These are phyloP conservation scores for Trichophyton equinum DNA, from an alignment of 2,329 filamentous ascomycete species.

Conservation along the genomic window DNA sequence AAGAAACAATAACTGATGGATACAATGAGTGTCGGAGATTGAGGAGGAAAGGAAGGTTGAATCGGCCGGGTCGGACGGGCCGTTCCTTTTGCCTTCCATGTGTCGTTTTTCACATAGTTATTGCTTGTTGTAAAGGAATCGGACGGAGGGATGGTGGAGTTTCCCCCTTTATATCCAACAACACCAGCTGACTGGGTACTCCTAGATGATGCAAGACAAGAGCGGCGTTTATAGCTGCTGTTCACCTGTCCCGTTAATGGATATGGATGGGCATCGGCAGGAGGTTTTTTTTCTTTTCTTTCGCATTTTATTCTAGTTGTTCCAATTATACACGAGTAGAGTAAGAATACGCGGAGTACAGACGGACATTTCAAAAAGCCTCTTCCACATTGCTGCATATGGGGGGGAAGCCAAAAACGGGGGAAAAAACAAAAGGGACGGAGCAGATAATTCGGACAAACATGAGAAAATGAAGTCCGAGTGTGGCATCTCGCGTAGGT, in stretches of 20 bases:
- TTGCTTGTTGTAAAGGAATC: neutral
- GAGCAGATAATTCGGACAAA: neutral
- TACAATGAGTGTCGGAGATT: too few species aligned
- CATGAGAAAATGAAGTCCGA: neutral
- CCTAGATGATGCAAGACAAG: neutral
- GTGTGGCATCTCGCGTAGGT: neutral
- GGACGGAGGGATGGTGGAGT: neutral
- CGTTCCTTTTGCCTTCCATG: neutral
- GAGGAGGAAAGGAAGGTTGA: neutral
- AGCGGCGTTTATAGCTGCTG: neutral
- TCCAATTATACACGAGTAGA: constrained; percentile 4
- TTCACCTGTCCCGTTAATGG: neutral
- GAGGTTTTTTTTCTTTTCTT: neutral
- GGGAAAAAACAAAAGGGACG: neutral
- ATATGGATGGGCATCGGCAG: neutral
- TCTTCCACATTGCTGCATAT: neutral
- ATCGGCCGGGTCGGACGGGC: neutral
- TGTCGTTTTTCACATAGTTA: neutral
- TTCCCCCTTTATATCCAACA: neutral
- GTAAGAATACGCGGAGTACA: neutral
- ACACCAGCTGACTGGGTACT: too few species aligned
- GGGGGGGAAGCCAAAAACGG: neutral
- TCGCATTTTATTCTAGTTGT: neutral
- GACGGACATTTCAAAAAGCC: neutral
- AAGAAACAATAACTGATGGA: neutral